phyloP scores from a whole-genome alignment of 345 rosid genomes.

The Melastoma malabathricum region DNA sequence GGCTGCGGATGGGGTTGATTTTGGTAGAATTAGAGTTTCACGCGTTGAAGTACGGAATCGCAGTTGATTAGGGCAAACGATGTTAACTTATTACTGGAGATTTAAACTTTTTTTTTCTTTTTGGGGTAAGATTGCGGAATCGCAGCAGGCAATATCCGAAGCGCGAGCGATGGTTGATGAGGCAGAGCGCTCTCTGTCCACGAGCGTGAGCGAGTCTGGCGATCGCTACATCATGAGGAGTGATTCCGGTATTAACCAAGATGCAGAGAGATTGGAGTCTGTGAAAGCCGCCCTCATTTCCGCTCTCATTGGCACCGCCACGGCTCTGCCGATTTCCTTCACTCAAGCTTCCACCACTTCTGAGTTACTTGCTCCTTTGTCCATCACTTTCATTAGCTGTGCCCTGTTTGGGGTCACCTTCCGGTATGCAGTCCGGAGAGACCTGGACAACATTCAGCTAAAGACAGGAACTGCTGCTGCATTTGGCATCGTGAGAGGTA shows the following conservation, averaged over 20 bases:
- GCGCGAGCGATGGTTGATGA: conserved; percentile 68
- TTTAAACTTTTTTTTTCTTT: conserved; percentile 9
- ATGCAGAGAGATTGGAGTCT: conserved; percentile 69
- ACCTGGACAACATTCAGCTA: conserved; percentile 55
- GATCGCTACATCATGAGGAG: conserved; percentile 6
- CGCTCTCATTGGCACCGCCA: conserved; percentile 63
- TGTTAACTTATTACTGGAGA: not conserved
- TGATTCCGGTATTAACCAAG: conserved; percentile 19
- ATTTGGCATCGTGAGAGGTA: conserved; percentile 76
- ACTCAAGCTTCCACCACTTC: conserved; percentile 33
- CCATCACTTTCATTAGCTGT: too few relatives aligned
- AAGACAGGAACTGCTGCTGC: conserved; percentile 73
- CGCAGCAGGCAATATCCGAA: conserved; percentile 56
- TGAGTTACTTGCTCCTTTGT: conserved; percentile 52
- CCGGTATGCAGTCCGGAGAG: conserved; percentile 65
- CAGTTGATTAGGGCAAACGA: not conserved
- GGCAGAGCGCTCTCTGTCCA: conserved; percentile 48
- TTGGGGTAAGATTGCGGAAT: conserved; percentile 57
- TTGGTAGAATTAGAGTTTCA: too few relatives aligned
- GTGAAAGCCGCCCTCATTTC: conserved; percentile 58
- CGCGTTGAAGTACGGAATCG: not conserved
- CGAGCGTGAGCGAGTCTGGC: conserved; percentile 4
- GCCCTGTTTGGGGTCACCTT: too few relatives aligned
- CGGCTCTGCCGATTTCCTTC: conserved; percentile 45
- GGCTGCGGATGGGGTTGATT: too few relatives aligned